Conservation (phyloP, 1,139 yeast genomes). For the Lodderomyces elongisporus region DNA sequence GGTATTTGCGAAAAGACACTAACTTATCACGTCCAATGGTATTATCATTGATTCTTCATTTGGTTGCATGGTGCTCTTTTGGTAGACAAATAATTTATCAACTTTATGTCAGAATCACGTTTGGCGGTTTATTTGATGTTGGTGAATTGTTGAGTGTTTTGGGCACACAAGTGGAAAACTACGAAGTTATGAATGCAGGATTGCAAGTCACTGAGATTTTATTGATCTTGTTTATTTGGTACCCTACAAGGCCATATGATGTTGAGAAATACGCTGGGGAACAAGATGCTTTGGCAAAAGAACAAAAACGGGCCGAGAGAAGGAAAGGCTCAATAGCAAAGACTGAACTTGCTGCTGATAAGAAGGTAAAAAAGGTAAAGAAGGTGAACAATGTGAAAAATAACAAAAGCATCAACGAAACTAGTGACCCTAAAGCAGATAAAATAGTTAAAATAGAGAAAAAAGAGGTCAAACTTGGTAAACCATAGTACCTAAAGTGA, state of each 20-base stretch:
- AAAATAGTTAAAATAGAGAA: too few relatives aligned
- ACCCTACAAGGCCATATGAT: slow-evolving; percentile 5
- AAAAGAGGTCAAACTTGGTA: too few relatives aligned
- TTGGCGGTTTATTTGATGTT: slow-evolving; percentile 12
- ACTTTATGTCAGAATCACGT: slow-evolving; percentile 3
- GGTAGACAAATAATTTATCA: slow-evolving; percentile 5
- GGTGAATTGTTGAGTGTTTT: slow-evolving; percentile 11
- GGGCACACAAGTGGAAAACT: slow-evolving; percentile 9
- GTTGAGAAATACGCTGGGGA: too few relatives aligned
- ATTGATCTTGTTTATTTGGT: slow-evolving; percentile 12
- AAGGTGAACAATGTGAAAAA: too few relatives aligned
- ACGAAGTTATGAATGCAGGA: slow-evolving; percentile 6
- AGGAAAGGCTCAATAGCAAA: neutral
- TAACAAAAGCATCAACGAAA: too few relatives aligned
- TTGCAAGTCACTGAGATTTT: slow-evolving; percentile 10
- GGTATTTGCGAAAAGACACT: slow-evolving; percentile 4
- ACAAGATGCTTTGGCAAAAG: slow-evolving; percentile 1
- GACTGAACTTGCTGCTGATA: too few relatives aligned
- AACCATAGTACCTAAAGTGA: too few relatives aligned
- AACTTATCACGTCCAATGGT: slow-evolving; percentile 6
- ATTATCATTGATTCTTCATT: slow-evolving; percentile 9
- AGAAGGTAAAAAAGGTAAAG: neutral
- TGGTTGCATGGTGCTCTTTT: slow-evolving; percentile 10
- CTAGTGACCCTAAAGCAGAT: too few relatives aligned
- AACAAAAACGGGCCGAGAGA: neutral